Percentiles rank a stretch among this genome's conserved stretches.
phyloP scores from a whole-genome alignment of 371 early-diverging fungal genomes.

The Saksenaea oblongispora region DNA sequence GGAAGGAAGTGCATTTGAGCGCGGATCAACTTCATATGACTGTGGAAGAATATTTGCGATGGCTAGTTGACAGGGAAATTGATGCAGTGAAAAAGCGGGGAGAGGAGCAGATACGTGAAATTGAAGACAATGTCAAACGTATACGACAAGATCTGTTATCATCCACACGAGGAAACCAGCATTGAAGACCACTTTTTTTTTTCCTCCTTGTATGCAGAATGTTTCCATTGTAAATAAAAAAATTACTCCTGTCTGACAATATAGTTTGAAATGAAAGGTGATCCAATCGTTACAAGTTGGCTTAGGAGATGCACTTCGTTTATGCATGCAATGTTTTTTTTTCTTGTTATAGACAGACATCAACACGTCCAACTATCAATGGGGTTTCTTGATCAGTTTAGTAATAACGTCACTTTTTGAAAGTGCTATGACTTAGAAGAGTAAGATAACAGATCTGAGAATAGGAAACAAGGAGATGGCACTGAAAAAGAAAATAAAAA shows the following conservation, averaged over 20 bases:
- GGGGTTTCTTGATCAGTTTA: too few relatives aligned
- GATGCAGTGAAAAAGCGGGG: conserved; percentile 1
- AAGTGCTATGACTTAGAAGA: too few relatives aligned
- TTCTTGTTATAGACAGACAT: not conserved
- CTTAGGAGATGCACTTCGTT: conserved; percentile 5
- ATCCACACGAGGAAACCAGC: not conserved
- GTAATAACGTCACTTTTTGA: too few relatives aligned
- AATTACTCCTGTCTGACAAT: not conserved
- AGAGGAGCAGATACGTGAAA: not conserved
- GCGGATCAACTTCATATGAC: conserved; percentile 14
- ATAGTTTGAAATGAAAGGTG: conserved; percentile 4
- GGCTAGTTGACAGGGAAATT: not conserved
- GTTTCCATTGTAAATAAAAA: conserved; percentile 1
- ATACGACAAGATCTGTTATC: conserved; percentile 1
- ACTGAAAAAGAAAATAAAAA: too few relatives aligned
- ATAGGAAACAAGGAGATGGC: too few relatives aligned
- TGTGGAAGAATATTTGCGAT: conserved; percentile 10
- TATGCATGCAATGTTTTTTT: not conserved
- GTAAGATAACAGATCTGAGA: too few relatives aligned
- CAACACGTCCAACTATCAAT: not conserved
- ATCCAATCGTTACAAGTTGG: conserved; percentile 2
- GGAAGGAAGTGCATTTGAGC: not conserved
- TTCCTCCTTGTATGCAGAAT: not conserved
- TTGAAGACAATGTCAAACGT: not conserved
- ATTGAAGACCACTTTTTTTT: not conserved